Conservation (phyloP, 2,329 filamentous ascomycete species). For the Monosporascus ibericus region DNA sequence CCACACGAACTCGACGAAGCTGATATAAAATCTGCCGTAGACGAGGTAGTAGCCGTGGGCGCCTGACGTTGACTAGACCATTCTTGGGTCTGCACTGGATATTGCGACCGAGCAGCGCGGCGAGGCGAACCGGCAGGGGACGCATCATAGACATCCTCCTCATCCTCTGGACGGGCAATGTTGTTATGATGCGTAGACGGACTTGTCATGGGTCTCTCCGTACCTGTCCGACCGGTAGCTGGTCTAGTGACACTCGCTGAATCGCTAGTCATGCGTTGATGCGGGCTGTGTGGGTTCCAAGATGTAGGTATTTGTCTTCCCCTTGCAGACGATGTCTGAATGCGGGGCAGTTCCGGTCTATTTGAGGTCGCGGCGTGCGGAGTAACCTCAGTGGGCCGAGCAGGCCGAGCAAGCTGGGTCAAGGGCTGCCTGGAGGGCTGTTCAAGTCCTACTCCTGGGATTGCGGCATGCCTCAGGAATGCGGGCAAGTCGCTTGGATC, state of each 20-base stretch:
- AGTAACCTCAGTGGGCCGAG: conserved; percentile 16
- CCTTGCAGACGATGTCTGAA: conserved; percentile 19
- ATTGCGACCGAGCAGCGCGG: conserved; percentile 14
- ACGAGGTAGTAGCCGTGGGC: conserved; percentile 16
- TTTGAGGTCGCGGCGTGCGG: conserved; percentile 10
- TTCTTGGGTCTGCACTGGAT: conserved; percentile 14
- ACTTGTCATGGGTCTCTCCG: conserved; percentile 10
- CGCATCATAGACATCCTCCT: conserved; percentile 24
- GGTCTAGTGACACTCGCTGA: conserved; percentile 4
- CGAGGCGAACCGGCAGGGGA: conserved; percentile 18
- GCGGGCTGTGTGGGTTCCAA: conserved; percentile 11
- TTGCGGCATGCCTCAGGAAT: conserved; percentile 46
- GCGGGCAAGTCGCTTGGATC: conserved; percentile 51
- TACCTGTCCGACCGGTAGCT: conserved; percentile 1
- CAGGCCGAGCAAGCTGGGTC: conserved; percentile 16
- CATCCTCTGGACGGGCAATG: conserved; percentile 5
- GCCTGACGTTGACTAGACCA: conserved; percentile 12
- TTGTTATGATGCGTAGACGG: conserved; percentile 8
- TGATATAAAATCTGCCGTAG: conserved; percentile 17
- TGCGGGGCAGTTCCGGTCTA: conserved; percentile 23
- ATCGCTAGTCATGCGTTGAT: conserved; percentile 6
- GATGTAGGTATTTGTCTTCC: conserved; percentile 13
- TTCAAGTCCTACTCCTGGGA: conserved; percentile 27
- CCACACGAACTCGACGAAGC: conserved; percentile 15
- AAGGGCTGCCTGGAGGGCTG: conserved; percentile 1